Evolutionary conservation across 2,329 filamentous ascomycete species (phyloP).

Genomic region (Lanzia echinophila): DNA sequence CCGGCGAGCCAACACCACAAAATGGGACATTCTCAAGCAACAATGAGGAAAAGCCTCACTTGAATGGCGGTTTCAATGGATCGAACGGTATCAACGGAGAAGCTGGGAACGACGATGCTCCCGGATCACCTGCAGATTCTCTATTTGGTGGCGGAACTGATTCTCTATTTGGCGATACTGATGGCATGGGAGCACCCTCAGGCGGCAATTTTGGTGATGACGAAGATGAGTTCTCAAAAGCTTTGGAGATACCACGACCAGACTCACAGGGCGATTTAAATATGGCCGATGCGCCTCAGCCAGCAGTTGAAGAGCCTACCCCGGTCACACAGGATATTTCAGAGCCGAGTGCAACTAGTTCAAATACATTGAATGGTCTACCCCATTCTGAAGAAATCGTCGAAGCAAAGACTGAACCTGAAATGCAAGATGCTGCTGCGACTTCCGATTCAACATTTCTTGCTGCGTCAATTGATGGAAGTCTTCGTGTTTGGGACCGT

Average conservation of each 20-base stretch:
- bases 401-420: conserved; percentile 21
- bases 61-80: conserved; percentile 45
- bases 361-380: conserved; percentile 14
- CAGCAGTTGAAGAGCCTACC: conserved; percentile 21
- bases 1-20: conserved; percentile 47
- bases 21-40: conserved; percentile 74
- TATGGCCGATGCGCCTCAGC: conserved; percentile 18
- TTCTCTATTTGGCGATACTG: conserved; percentile 83
- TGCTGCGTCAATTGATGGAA: conserved; percentile 80
- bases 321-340: conserved; percentile 9
- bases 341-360: not conserved
- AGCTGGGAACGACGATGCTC: conserved; percentile 48
- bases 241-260: conserved; percentile 49
- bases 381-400: conserved; percentile 11
- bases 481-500: conserved; percentile 87
- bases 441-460: conserved; percentile 76
- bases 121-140: conserved; percentile 57
- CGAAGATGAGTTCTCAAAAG: conserved; percentile 73
- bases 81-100: conserved; percentile 32
- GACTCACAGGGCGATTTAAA: conserved; percentile 25
- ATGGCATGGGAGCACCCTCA: conserved; percentile 41
- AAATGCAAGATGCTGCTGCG: conserved; percentile 47
- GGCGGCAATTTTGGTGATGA: conserved; percentile 70
- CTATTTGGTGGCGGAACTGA: conserved; percentile 77
- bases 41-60: conserved; percentile 51